A percentile compares a stretch with the other conserved stretches of the same genome.
Evolutionary conservation across 768 basidiomycete species (phyloP).

Genomic region (Kwoniella mangroviensis): DNA sequence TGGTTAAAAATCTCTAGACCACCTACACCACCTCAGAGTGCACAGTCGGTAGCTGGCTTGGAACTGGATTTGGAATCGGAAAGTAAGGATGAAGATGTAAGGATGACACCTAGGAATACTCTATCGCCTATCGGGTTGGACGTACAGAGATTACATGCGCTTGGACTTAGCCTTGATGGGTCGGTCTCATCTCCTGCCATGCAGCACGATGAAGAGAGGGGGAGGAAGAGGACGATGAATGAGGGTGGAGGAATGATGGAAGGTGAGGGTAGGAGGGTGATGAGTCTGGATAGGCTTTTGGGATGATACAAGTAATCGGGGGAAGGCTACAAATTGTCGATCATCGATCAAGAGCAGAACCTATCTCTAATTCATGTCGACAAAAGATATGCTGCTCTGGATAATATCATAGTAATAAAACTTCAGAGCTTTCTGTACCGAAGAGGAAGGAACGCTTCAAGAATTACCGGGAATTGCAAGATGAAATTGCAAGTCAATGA

Average conservation of each 20-base stretch:
- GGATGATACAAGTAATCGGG: background rate
- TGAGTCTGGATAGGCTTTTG: slow-evolving; percentile 22
- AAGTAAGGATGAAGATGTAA: slow-evolving; percentile 6
- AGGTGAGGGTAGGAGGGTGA: slow-evolving; percentile 15
- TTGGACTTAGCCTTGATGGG: slow-evolving; percentile 6
- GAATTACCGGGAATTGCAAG: no score
- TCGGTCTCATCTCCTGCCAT: background rate
- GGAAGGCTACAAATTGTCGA: no score
- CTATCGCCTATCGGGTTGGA: slow-evolving; percentile 6
- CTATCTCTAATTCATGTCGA: no score
- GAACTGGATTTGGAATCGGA: background rate
- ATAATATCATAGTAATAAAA: no score
- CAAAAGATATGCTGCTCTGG: no score
- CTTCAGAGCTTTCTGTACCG: no score
- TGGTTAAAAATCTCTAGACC: slow-evolving; percentile 17
- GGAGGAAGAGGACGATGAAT: background rate
- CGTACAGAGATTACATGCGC: slow-evolving; percentile 1
- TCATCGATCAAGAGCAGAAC: no score
- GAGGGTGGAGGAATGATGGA: slow-evolving; percentile 2
- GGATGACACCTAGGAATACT: slow-evolving; percentile 20
- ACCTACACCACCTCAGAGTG: slow-evolving; percentile 21
- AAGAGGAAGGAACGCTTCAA: no score
- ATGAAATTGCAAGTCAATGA: no score
- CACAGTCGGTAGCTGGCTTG: background rate
- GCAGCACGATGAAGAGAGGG: background rate